These are phyloP conservation scores for Guyanaporus albipodus DNA, from an alignment of 768 basidiomycete genomes.

Conservation along the genomic window DNA sequence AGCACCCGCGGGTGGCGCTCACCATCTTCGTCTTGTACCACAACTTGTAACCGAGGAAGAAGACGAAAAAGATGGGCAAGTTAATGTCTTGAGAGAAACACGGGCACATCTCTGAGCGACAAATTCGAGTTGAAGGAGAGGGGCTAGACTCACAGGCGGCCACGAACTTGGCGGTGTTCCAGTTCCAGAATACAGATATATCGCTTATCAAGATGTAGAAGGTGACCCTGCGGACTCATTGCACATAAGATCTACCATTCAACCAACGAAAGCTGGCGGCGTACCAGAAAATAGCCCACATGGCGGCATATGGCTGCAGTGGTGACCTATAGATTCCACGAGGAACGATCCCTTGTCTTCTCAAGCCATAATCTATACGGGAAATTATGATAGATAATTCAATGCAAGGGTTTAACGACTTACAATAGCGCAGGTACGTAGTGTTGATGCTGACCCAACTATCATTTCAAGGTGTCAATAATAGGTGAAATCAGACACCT, in stretches of 20 bases:
- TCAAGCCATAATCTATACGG: slow-evolving; percentile 13
- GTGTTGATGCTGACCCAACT: slow-evolving; percentile 66
- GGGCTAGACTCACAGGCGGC: slow-evolving; percentile 32
- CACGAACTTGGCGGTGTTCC: slow-evolving; percentile 51
- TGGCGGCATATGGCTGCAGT: slow-evolving; percentile 64
- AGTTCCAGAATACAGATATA: slow-evolving; percentile 60
- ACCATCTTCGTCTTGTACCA: slow-evolving; percentile 22
- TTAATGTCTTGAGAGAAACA: slow-evolving; percentile 35
- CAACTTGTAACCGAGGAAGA: slow-evolving; percentile 45
- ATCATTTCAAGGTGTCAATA: slow-evolving; percentile 47
- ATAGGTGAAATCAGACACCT: slow-evolving; percentile 31
- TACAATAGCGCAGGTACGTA: slow-evolving; percentile 70
- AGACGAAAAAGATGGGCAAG: slow-evolving; percentile 38
- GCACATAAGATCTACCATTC: neutral
- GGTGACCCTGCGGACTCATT: slow-evolving; percentile 14
- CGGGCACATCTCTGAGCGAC: neutral
- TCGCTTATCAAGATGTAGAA: slow-evolving; percentile 59
- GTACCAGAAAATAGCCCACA: slow-evolving; percentile 70
- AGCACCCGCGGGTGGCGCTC: neutral
- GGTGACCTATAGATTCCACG: slow-evolving; percentile 57
- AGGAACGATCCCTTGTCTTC: slow-evolving; percentile 48
- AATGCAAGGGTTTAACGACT: slow-evolving; percentile 20
- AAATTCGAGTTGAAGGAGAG: neutral
- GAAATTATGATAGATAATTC: slow-evolving; percentile 31
- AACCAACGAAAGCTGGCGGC: slow-evolving; percentile 27